Evolutionary conservation across 1,284 basidiomycete genomes (phyloP).

Genomic region (Trichosporon coremiiforme): DNA sequence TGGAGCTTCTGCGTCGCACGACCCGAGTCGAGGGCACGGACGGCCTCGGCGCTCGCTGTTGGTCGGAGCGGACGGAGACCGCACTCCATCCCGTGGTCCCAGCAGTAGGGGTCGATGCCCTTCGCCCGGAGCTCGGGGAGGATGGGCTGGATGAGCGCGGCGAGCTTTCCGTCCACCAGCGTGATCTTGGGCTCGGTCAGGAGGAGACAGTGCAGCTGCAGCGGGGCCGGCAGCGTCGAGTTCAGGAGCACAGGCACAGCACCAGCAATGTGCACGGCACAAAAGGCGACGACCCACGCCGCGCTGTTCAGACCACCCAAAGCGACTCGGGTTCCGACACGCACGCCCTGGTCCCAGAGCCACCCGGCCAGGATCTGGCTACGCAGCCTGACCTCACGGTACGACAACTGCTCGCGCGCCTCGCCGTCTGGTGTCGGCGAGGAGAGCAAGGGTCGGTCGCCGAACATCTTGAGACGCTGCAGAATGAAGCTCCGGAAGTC

Average conservation of each 20-base stretch:
- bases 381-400: conserved; percentile 36
- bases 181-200: conserved; percentile 37
- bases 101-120: conserved; percentile 18
- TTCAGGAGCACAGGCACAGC: conserved; percentile 45
- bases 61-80: background rate
- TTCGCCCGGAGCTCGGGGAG: background rate
- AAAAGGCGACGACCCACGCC: conserved; percentile 40
- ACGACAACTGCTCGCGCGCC: conserved; percentile 33
- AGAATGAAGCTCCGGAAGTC: conserved; percentile 17
- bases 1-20: conserved; percentile 31
- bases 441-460: background rate
- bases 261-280: conserved; percentile 45
- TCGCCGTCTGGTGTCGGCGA: conserved; percentile 16
- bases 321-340: conserved; percentile 40
- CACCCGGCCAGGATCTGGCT: conserved; percentile 35
- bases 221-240: conserved; percentile 39
- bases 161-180: conserved; percentile 38
- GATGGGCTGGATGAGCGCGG: background rate
- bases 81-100: background rate
- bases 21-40: conserved; percentile 16
- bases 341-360: conserved; percentile 39
- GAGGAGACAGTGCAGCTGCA: conserved; percentile 35
- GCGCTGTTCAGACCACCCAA: conserved; percentile 43
- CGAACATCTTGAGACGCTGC: background rate
- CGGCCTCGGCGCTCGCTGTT: background rate